phyloP scores from a whole-genome alignment of 2,329 filamentous ascomycete species.

The Tothia fuscella region DNA sequence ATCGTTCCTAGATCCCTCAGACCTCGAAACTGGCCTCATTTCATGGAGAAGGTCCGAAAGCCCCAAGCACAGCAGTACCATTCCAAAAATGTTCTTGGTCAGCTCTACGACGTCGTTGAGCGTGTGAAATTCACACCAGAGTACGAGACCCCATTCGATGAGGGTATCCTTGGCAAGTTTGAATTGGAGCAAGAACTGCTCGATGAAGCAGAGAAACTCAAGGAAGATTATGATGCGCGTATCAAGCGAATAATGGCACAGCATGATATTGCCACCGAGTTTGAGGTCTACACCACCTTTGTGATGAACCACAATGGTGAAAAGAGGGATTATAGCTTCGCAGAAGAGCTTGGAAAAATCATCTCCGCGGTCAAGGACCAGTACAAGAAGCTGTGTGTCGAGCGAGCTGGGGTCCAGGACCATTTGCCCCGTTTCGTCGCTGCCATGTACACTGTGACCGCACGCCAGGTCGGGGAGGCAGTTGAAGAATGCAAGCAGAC shows the following conservation, averaged over 20 bases:
- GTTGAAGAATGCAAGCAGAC: slow-evolving; percentile 37
- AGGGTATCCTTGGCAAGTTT: slow-evolving; percentile 56
- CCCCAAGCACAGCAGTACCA: slow-evolving; percentile 42
- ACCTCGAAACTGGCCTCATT: slow-evolving; percentile 67
- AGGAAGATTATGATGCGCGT: slow-evolving; percentile 63
- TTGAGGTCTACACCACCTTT: slow-evolving; percentile 85
- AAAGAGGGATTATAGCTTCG: slow-evolving; percentile 70
- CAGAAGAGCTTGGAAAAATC: slow-evolving; percentile 68
- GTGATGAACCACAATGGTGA: slow-evolving; percentile 62
- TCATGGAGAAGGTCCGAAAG: slow-evolving; percentile 59
- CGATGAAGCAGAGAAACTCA: slow-evolving; percentile 51
- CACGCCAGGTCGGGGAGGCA: slow-evolving; percentile 53
- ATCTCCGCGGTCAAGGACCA: slow-evolving; percentile 53
- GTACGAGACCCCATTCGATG: slow-evolving; percentile 64
- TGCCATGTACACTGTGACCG: slow-evolving; percentile 79
- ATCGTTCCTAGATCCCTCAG: slow-evolving; percentile 49
- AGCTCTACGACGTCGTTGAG: slow-evolving; percentile 68
- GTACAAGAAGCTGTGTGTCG: slow-evolving; percentile 55
- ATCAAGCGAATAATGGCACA: slow-evolving; percentile 75
- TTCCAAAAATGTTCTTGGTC: slow-evolving; percentile 63
- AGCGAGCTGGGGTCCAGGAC: slow-evolving; percentile 35
- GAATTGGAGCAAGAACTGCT: slow-evolving; percentile 44
- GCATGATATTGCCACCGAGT: slow-evolving; percentile 72
- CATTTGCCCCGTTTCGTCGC: slow-evolving; percentile 61
- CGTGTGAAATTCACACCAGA: slow-evolving; percentile 57